These are phyloP conservation scores for Entonaema liquescens DNA, from an alignment of 495 filamentous ascomycete species.

Conservation along the genomic window DNA sequence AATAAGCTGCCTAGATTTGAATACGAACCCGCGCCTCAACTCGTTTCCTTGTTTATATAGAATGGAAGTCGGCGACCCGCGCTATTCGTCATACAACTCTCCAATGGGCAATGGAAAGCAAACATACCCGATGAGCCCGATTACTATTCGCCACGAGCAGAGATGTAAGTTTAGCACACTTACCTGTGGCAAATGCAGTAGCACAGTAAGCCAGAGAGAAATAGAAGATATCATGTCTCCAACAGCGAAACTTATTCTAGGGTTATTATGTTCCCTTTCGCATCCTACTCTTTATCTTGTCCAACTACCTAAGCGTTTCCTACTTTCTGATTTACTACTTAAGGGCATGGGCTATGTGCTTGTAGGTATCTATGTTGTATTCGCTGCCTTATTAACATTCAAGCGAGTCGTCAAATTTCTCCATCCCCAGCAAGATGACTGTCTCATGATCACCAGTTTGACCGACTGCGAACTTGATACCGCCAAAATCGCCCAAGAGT, in stretches of 20 bases:
- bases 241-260: neutral
- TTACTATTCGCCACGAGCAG: neutral
- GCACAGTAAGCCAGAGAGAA: neutral
- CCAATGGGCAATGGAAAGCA: neutral
- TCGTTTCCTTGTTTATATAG: neutral
- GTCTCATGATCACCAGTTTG: constrained; percentile 15
- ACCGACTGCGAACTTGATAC: constrained; percentile 34
- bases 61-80: neutral
- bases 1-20: neutral
- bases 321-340: neutral
- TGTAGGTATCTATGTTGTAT: neutral
- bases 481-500: constrained; percentile 28
- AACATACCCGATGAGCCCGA: neutral
- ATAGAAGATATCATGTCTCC: neutral
- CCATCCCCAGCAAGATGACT: constrained; percentile 27
- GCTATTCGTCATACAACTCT: neutral
- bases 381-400: neutral
- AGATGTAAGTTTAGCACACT: neutral
- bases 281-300: neutral
- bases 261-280: neutral
- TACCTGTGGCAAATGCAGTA: neutral
- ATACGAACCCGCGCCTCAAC: neutral
- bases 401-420: constrained; percentile 7
- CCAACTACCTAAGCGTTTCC: neutral
- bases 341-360: neutral